Conservation (phyloP, 139 green algal species). For the Axilococcus clingmanii region DNA sequence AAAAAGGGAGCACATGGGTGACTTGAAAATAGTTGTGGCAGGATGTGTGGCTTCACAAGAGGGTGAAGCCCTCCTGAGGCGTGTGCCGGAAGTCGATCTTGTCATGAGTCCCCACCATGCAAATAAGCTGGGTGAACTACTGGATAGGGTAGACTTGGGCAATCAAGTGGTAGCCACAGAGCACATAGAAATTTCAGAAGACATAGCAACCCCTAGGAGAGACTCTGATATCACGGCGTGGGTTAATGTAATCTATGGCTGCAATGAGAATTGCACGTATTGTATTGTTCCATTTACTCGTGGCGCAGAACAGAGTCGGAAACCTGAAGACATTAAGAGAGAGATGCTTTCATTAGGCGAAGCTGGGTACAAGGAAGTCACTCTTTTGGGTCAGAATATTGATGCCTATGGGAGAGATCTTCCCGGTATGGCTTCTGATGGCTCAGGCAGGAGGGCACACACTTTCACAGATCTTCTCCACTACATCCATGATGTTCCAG, state of each 20-base stretch:
- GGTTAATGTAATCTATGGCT: slow-evolving; percentile 99
- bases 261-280: slow-evolving; percentile 97
- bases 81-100: slow-evolving; percentile 93
- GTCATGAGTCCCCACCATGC: slow-evolving; percentile 97
- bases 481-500: slow-evolving; percentile 76
- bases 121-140: slow-evolving; percentile 74
- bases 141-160: slow-evolving; percentile 67
- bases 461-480: slow-evolving; percentile 93
- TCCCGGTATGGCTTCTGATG: slow-evolving; percentile 68
- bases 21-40: slow-evolving; percentile 82
- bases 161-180: slow-evolving; percentile 69
- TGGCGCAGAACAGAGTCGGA: slow-evolving; percentile 85
- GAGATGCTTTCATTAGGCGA: slow-evolving; percentile 84
- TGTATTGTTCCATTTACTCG: slow-evolving; percentile 93
- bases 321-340: slow-evolving; percentile 45
- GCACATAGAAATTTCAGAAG: slow-evolving; percentile 74
- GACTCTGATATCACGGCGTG: slow-evolving; percentile 85
- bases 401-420: slow-evolving; percentile 93
- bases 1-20: slow-evolving; percentile 55
- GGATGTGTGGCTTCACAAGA: slow-evolving; percentile 91
- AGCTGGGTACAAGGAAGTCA: slow-evolving; percentile 93
- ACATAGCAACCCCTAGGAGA: slow-evolving; percentile 75
- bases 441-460: slow-evolving; percentile 63
- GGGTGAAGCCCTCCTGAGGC: slow-evolving; percentile 72
- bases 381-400: slow-evolving; percentile 95